phyloP scores from a whole-genome alignment of 495 filamentous ascomycete genomes.

The Chaetomium tenue region DNA sequence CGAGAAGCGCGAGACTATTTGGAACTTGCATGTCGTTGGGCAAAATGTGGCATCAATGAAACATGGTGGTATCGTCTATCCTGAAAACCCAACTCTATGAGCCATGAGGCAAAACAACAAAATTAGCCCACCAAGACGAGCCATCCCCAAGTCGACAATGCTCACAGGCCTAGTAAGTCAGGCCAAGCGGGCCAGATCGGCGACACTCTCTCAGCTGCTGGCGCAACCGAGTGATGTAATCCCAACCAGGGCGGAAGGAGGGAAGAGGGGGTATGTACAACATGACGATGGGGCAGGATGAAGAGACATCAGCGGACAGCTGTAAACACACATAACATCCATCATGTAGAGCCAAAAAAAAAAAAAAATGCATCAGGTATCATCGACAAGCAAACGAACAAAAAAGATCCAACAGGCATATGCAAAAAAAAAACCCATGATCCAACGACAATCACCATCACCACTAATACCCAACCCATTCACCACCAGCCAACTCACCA shows the following conservation, averaged over 20 bases:
- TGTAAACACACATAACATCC: neutral
- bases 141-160: neutral
- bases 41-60: neutral
- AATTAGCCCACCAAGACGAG: neutral
- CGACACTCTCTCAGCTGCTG: no score
- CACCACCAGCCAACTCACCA: no score
- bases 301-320: no score
- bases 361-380: slow-evolving; percentile 8
- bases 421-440: neutral
- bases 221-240: no score
- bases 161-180: no score
- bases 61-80: slow-evolving; percentile 5
- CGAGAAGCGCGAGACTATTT: neutral
- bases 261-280: no score
- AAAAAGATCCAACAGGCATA: slow-evolving; percentile 5
- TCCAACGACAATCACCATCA: neutral
- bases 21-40: no score
- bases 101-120: neutral
- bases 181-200: no score
- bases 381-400: slow-evolving; percentile 12
- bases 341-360: no score
- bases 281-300: no score
- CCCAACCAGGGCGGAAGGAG: no score
- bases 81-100: neutral
- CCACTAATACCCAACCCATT: no score